Evolutionary conservation across 495 filamentous ascomycete genomes (phyloP), one percentile per base, ranked within the genome.

Genomic region (Copromyces sp.): DNA sequence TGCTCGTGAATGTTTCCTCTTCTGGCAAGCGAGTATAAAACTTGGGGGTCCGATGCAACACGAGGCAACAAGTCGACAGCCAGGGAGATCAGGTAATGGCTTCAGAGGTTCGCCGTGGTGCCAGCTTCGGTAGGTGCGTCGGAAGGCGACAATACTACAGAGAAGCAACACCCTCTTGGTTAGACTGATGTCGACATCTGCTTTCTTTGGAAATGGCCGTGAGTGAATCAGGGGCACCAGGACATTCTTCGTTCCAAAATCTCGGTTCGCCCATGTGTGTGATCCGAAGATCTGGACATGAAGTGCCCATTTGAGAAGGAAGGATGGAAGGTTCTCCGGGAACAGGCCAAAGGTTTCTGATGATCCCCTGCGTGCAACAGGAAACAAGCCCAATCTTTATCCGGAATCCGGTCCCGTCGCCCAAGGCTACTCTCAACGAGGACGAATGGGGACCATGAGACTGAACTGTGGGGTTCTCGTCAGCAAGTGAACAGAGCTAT

Each of bases 281-380:
- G 70, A 24, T 40, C 47, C 41, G 47, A 68, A 68, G 39, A 72
- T 72, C 70, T 68, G 59, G n/a, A 20, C 53, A 41, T 37, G 45
- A 71, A 71, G 29, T 32, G 70, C 70, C 45, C 20, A 1, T 71
- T 72, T 72, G 65, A 41, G 59, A 39, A 68, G 70, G 53, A 45
- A 47, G 37, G 70, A 71, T 38, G 17, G 17, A 20, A 61, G 65
- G 20, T 70, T 73, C 69, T 73, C 65, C 69, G 45, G 16, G n/a
- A 38, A 29, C 39, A 35, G 70, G 45, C 42, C 39, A 44, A 70
- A 37, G 42, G 39, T 37, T 45, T 39, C 35, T 70, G 11, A 59
- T 32, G 47, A 59, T 14, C 24, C 47, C 47, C 11, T 32, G 11
- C 14, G 47, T 16, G 5, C 12, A 32, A 16, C 5, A 29, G 2